phyloP scores from a whole-genome alignment of 2,329 filamentous ascomycete species.

The Fusarium sp. region DNA sequence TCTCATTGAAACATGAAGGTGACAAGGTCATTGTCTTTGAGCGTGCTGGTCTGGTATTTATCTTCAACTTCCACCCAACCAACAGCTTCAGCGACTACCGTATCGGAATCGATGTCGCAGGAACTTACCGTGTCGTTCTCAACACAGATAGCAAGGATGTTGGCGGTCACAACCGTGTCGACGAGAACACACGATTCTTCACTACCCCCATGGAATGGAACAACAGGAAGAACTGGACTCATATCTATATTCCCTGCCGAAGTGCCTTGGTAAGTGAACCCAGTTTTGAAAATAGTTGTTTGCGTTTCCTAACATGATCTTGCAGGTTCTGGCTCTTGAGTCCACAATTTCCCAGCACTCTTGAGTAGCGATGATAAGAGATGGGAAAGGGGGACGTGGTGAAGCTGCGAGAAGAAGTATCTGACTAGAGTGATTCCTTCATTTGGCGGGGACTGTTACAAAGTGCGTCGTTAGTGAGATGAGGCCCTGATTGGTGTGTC shows the following conservation, averaged over 20 bases:
- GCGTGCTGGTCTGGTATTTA: slow-evolving; percentile 86
- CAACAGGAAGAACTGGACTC: slow-evolving; percentile 86
- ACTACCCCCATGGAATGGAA: slow-evolving; percentile 95
- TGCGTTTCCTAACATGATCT: slow-evolving; percentile 1
- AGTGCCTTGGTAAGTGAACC: slow-evolving; percentile 78
- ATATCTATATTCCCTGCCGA: slow-evolving; percentile 88
- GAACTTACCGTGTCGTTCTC: slow-evolving; percentile 88
- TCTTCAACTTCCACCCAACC: slow-evolving; percentile 95
- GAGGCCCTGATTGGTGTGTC: background rate
- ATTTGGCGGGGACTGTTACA: background rate
- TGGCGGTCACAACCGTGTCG: slow-evolving; percentile 83
- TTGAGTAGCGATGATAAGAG: slow-evolving; percentile 1
- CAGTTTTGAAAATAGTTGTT: background rate
- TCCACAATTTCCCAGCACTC: slow-evolving; percentile 41
- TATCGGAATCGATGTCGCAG: slow-evolving; percentile 84
- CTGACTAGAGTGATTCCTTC: background rate
- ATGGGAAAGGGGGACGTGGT: background rate
- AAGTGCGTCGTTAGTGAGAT: background rate
- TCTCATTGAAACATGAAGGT: slow-evolving; percentile 90
- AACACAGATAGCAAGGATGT: slow-evolving; percentile 82
- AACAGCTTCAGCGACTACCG: slow-evolving; percentile 92
- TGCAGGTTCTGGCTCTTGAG: slow-evolving; percentile 65
- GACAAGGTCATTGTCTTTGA: slow-evolving; percentile 98
- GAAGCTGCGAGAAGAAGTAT: background rate
- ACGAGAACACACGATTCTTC: slow-evolving; percentile 87